Base-by-base conservation (phyloP, 495 filamentous ascomycete species). In the Jackrogersella multiformis region DNA sequence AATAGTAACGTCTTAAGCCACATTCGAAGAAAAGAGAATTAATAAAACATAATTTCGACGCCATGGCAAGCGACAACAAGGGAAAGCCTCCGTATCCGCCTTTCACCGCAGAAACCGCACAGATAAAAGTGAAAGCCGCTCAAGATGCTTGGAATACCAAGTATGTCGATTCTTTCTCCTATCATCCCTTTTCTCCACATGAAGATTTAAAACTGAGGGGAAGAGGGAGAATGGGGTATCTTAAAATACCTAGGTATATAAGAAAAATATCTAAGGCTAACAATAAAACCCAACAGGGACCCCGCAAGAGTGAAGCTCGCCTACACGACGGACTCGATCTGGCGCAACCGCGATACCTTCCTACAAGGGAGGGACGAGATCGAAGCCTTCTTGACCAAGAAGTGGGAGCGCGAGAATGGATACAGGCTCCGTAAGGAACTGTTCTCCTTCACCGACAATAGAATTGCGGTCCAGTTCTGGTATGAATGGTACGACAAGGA, bases 401-500 rank as follows among this genome's bases (percentile, higher is more conserved):
- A 97, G 74, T 97, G 93, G 93, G 76, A 82, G 35, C 82, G 81
- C 15, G 93, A 96, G 76, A 76, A 85, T 24, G 87, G 81, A 28
- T 96, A 96, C 69, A 81, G 86, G 1, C 85, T 97, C 36, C 86
- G 93, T 54, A 97, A 97, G 77, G 93, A 97, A 72, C 82, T 97
- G 6, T 97, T 97, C 78, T 84, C 91, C 9, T 90, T 90, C 68
- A 81, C 80, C 0, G 87, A 85, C 49, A 84, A 92, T 72, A 59
- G 84, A 78, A 96, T 94, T 69, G 92, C 91, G 1, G 92, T 95
- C 38, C 90, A 96, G 77, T 96, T 96, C 76, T 96, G 92, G 92
- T 96, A 96, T 64, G 93, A 97, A 76, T 96, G 86, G 77, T 85
- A 87, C 55, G 92, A 96, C 70, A 77, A 75, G 5, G 62, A 83